A percentile compares a stretch with the other conserved stretches of the same genome.
Evolutionary conservation across 768 basidiomycete genomes (phyloP).

Genomic region (Tylopilus rubrobrunneus): DNA sequence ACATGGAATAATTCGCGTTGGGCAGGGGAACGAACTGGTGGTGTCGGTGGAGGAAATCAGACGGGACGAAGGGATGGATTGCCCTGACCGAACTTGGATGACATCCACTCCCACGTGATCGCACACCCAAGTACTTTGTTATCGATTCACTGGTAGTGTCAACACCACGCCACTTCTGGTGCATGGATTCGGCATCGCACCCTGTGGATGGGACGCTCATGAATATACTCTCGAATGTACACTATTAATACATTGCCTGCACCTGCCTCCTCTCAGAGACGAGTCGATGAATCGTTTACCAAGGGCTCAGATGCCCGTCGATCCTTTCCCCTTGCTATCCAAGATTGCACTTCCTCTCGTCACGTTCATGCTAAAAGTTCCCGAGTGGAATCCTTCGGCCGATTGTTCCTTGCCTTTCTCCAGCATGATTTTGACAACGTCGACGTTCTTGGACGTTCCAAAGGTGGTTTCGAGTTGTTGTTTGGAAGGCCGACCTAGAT

Average conservation of each 20-base stretch:
- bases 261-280: not conserved
- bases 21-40: not conserved
- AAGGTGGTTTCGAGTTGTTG: conserved; percentile 80
- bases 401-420: conserved; percentile 58
- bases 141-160: too few species aligned
- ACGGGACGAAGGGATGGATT: conserved; percentile 9
- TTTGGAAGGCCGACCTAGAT: conserved; percentile 68
- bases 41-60: not conserved
- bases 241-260: conserved; percentile 17
- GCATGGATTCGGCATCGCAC: too few species aligned
- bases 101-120: conserved; percentile 7
- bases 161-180: too few species aligned
- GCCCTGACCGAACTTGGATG: conserved; percentile 9
- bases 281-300: not conserved
- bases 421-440: conserved; percentile 58
- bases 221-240: not conserved
- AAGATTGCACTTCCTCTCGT: conserved; percentile 34
- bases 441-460: conserved; percentile 58
- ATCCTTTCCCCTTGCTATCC: conserved; percentile 40
- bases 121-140: too few species aligned
- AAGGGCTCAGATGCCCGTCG: conserved; percentile 31
- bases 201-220: not conserved
- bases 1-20: not conserved
- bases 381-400: conserved; percentile 41
- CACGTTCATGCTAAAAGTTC: conserved; percentile 11